phyloP scores from a whole-genome alignment of 2,329 filamentous ascomycete species.

The Salinomyces thailandicus region DNA sequence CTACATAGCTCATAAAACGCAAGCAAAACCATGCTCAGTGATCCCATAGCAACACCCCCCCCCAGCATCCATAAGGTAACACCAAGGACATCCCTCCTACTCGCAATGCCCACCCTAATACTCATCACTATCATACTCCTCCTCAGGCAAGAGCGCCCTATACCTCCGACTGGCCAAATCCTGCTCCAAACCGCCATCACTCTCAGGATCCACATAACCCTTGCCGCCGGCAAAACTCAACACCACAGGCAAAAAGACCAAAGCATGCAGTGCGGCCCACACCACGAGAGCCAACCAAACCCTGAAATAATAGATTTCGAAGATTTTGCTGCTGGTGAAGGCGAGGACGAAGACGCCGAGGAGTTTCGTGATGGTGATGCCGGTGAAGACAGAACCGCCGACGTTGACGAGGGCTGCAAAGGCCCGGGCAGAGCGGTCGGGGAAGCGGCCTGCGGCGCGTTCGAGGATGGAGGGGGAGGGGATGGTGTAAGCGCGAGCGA shows the following conservation, averaged over 20 bases:
- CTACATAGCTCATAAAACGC: no score
- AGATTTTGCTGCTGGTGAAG: constrained; percentile 95
- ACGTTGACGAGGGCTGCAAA: constrained; percentile 95
- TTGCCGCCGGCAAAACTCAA: constrained; percentile 76
- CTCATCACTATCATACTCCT: constrained; percentile 67
- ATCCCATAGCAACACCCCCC: no score
- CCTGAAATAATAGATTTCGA: constrained; percentile 98
- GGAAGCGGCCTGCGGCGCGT: constrained; percentile 41
- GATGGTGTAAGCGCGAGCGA: constrained; percentile 92
- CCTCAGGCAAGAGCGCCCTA: constrained; percentile 64
- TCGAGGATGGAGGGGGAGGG: constrained; percentile 75
- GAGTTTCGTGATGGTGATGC: constrained; percentile 92
- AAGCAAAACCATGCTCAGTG: no score
- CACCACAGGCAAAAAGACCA: constrained; percentile 84
- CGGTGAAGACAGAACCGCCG: constrained; percentile 85
- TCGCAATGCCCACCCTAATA: constrained; percentile 20
- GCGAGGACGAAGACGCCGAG: constrained; percentile 85
- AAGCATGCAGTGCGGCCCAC: constrained; percentile 77
- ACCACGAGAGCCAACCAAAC: constrained; percentile 89
- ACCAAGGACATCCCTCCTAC: no score
- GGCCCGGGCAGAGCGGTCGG: constrained; percentile 69
- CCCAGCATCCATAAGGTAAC: no score
- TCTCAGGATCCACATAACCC: constrained; percentile 77
- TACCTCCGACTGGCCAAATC: constrained; percentile 73
- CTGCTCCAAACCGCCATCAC: constrained; percentile 78